Base-by-base conservation (phyloP, 2,329 filamentous ascomycete genomes). In the Xylaria polymorpha region DNA sequence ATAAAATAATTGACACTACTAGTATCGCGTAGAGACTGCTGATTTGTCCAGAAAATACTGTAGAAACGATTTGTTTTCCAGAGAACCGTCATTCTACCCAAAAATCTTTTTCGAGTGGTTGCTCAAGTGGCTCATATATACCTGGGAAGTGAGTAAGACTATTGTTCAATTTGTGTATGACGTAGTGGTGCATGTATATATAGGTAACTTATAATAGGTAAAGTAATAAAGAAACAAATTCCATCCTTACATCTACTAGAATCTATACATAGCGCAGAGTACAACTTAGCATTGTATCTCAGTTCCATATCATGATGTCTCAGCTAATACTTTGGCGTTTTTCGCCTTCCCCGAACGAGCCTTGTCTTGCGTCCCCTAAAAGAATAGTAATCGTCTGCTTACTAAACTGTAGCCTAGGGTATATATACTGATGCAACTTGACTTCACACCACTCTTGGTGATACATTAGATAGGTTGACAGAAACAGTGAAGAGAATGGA, bases 351-450 rank as follows among this genome's bases (percentile, higher is more conserved):
- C n/a, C 15, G 32, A 14, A 35, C 15, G n/a, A 14, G 14, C n/a
- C 35, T 32, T 20, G 22, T 55, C 18, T 6, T 39, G 46, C 14
- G 5, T 46, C 29, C 22, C 32, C 35, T 18, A 20, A 12, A 44
- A 41, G 41, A 12, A 22, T 62, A 25, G 22, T 62, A 20, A 48
- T 57, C 41, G 25, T 64, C 50, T 59, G 22, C 44, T 58, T 65
- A 48, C 44, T 35, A 43, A 18, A 51, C 25, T 43, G 14, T 35
- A 9, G 44, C 35, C 35, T 37, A 37, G 10, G 41, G 29, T 55
- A 48, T 64, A 48, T 64, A 44, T 51, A 58, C 4, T 55, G 14
- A 53, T 64, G 37, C 59, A 58, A 59, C 58, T 37, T 50, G 55
- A 41, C 50, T 61, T 61, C 32, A 46, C 35, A 51, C 29, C 20